Evolutionary conservation across 176 grass and related monocot species (phyloP).

Genomic region (Carex myosuroides): DNA sequence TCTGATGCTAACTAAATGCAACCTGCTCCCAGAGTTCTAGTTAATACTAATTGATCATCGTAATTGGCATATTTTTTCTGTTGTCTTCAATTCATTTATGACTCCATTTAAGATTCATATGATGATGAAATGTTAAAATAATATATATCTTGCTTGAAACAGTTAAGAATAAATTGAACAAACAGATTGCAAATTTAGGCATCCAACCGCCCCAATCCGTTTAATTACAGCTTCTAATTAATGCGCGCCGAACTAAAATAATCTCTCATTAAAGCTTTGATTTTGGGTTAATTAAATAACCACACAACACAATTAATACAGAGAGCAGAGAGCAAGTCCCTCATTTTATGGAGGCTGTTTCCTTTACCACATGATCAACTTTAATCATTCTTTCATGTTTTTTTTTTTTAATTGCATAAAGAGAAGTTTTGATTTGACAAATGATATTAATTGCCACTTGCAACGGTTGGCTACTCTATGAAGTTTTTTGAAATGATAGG

Average conservation of each 20-base stretch:
- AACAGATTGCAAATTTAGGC: neutral
- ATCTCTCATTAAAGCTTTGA: neutral
- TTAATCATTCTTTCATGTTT: neutral
- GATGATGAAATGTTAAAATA: neutral
- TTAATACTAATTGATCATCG: neutral
- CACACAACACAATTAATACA: neutral
- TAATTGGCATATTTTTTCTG: neutral
- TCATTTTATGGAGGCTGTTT: constrained; percentile 8
- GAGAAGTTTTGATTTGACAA: neutral
- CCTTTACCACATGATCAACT: neutral
- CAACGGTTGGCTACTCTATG: too few relatives aligned
- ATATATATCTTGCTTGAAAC: neutral
- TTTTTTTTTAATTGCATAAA: neutral
- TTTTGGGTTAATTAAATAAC: neutral
- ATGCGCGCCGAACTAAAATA: neutral
- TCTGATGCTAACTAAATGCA: too few relatives aligned
- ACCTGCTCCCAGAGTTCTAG: neutral
- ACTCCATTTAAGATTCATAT: neutral
- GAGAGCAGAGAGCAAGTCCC: neutral
- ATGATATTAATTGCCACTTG: neutral
- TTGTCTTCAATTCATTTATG: neutral
- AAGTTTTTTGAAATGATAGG: too few relatives aligned
- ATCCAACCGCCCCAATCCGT: too few relatives aligned
- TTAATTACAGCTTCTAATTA: neutral
- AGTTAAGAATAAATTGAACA: neutral